A percentile compares a stretch with the other conserved stretches of the same genome.
Evolutionary conservation across 2,329 filamentous ascomycete genomes (phyloP).

Genomic region (Pezicula neosporulosa): DNA sequence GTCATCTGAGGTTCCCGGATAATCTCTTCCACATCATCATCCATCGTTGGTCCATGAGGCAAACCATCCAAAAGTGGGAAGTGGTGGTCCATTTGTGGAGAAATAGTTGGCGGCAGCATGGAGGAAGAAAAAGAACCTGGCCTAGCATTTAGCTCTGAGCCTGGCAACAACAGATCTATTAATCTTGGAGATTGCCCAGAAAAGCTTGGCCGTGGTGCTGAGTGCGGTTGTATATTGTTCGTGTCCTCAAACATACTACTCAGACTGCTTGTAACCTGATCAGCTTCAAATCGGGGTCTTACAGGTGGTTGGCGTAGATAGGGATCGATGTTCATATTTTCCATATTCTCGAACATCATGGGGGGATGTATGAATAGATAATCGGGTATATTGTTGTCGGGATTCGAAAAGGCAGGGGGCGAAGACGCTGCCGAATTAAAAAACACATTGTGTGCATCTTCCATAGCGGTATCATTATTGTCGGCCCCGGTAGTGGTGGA

Average conservation of each 20-base stretch:
- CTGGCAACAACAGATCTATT: constrained; percentile 43
- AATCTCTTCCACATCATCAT: constrained; percentile 54
- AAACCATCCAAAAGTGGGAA: constrained; percentile 17
- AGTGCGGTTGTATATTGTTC: constrained; percentile 23
- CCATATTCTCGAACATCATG: constrained; percentile 21
- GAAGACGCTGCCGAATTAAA: constrained; percentile 23
- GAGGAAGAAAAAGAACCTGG: constrained; percentile 9
- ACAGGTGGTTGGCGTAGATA: constrained; percentile 15
- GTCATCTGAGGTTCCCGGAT: constrained; percentile 32
- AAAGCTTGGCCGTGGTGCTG: constrained; percentile 27
- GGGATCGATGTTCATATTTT: constrained; percentile 22
- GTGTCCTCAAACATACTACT: constrained; percentile 33
- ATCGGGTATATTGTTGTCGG: constrained; percentile 14
- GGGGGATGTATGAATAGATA: constrained; percentile 21
- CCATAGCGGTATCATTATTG: constrained; percentile 22
- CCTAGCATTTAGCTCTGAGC: constrained; percentile 40
- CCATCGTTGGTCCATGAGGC: constrained; percentile 26
- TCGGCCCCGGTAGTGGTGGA: constrained; percentile 17
- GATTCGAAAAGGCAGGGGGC: constrained; percentile 12
- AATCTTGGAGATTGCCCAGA: constrained; percentile 44
- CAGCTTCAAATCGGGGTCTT: constrained; percentile 27
- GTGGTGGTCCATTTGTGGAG: constrained; percentile 17
- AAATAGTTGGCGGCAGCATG: constrained; percentile 21
- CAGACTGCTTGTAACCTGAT: constrained; percentile 31
- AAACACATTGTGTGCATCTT: constrained; percentile 20